Percentiles rank a stretch among this genome's conserved stretches.
Conservation (phyloP, 805 yeast species). For the Ogataea haglerorum region DNA sequence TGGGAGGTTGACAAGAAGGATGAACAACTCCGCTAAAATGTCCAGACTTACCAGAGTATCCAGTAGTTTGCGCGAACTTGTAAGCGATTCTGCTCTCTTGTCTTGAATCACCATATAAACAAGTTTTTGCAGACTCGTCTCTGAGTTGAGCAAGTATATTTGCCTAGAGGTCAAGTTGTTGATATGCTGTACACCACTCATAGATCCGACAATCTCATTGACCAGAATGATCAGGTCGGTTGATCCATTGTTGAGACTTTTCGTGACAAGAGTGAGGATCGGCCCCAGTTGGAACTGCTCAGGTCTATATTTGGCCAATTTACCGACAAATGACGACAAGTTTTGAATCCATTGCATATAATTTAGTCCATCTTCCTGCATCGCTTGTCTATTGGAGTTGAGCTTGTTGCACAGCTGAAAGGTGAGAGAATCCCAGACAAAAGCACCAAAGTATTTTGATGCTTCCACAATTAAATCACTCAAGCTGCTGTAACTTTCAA, state of each 20-base stretch:
- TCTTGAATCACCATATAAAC: conserved; percentile 61
- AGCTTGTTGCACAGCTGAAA: conserved; percentile 69
- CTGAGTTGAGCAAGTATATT: conserved; percentile 63
- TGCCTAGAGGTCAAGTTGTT: conserved; percentile 66
- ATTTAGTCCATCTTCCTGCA: conserved; percentile 76
- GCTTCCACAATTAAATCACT: conserved; percentile 74
- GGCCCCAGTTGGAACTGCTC: conserved; percentile 57
- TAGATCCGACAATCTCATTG: conserved; percentile 60
- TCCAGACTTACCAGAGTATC: conserved; percentile 41
- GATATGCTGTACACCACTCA: conserved; percentile 76
- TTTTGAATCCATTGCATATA: conserved; percentile 86
- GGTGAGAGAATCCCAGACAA: conserved; percentile 84
- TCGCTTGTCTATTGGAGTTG: conserved; percentile 60
- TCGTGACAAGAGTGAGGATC: conserved; percentile 55
- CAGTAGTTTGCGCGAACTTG: conserved; percentile 51
- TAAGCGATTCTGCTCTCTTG: conserved; percentile 43
- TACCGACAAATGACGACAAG: conserved; percentile 73
- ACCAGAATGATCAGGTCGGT: conserved; percentile 60
- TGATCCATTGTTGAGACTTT: conserved; percentile 59
- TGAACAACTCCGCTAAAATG: conserved; percentile 58
- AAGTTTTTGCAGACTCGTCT: conserved; percentile 49
- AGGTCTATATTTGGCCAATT: conserved; percentile 54
- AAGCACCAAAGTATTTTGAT: conserved; percentile 67
- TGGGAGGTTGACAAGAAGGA: conserved; percentile 53
- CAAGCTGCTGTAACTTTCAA: conserved; percentile 89